phyloP scores from a whole-genome alignment of 2,329 filamentous ascomycete species.

The Ophiocordyceps polyrhachis-furcata region DNA sequence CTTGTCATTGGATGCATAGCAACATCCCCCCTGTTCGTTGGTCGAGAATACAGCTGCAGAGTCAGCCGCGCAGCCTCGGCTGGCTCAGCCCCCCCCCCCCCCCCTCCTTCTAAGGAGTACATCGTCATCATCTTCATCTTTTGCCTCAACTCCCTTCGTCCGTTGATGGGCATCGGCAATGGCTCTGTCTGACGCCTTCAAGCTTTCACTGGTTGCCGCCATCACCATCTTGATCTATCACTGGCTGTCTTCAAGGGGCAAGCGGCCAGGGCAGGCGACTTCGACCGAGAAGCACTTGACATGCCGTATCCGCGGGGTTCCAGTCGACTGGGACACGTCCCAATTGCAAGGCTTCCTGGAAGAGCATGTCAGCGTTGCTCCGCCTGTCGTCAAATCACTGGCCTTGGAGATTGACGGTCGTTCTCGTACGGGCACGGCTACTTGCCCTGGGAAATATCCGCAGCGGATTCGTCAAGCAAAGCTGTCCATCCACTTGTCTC shows the following conservation, averaged over 20 bases:
- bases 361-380: background rate
- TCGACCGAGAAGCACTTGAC: background rate
- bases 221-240: background rate
- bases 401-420: background rate
- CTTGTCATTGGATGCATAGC: no score
- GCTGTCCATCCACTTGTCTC: no score
- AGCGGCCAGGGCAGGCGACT: background rate
- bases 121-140: background rate
- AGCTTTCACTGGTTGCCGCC: background rate
- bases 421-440: background rate
- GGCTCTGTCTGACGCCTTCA: background rate
- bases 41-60: no score
- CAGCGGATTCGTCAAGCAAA: no score
- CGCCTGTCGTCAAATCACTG: background rate
- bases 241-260: background rate
- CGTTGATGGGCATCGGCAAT: background rate
- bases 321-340: background rate
- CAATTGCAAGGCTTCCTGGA: background rate
- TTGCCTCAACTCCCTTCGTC: no score
- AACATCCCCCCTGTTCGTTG: no score
- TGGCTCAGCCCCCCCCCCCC: background rate
- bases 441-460: no score
- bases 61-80: background rate
- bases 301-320: background rate
- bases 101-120: no score